These are phyloP conservation scores for Suillus brevipes DNA, from an alignment of 768 basidiomycete genomes.

Conservation along the genomic window DNA sequence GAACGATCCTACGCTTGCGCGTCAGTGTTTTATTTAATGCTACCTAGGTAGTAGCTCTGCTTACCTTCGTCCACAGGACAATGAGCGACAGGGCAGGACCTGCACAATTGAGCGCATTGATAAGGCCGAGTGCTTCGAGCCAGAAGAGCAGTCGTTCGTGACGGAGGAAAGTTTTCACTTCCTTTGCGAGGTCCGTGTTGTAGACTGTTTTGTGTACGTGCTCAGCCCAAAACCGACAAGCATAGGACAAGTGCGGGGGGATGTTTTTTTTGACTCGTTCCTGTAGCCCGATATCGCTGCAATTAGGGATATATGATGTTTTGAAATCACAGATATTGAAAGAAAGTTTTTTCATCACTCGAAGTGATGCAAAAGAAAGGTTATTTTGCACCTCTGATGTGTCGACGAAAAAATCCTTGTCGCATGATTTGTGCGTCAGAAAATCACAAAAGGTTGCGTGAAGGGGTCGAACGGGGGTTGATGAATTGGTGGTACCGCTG, in stretches of 20 bases:
- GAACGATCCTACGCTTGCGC: neutral
- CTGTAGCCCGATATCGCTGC: constrained; percentile 15
- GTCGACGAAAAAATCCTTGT: constrained; percentile 17
- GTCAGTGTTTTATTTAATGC: neutral
- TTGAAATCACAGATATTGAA: constrained; percentile 39
- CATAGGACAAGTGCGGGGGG: constrained; percentile 10
- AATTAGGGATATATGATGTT: constrained; percentile 31
- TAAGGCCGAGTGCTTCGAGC: constrained; percentile 8
- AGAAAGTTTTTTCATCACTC: constrained; percentile 30
- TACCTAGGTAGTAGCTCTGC: neutral
- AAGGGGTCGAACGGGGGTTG: constrained; percentile 15
- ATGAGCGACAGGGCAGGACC: neutral
- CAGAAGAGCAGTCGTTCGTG: constrained; percentile 12
- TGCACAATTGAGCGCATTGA: neutral
- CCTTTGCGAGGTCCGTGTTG: neutral
- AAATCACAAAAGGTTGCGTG: constrained; percentile 33
- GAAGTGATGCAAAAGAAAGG: constrained; percentile 25
- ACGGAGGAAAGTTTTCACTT: constrained; percentile 4
- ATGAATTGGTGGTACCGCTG: constrained; percentile 9
- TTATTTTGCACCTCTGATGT: constrained; percentile 12
- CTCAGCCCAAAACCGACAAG: constrained; percentile 13
- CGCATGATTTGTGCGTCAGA: constrained; percentile 15
- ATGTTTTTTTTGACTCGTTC: constrained; percentile 5
- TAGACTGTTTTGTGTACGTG: constrained; percentile 8
- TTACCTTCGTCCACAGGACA: neutral